These are phyloP conservation scores for Afroboletus lepidellus DNA, from an alignment of 1,284 basidiomycete genomes.

Conservation along the genomic window DNA sequence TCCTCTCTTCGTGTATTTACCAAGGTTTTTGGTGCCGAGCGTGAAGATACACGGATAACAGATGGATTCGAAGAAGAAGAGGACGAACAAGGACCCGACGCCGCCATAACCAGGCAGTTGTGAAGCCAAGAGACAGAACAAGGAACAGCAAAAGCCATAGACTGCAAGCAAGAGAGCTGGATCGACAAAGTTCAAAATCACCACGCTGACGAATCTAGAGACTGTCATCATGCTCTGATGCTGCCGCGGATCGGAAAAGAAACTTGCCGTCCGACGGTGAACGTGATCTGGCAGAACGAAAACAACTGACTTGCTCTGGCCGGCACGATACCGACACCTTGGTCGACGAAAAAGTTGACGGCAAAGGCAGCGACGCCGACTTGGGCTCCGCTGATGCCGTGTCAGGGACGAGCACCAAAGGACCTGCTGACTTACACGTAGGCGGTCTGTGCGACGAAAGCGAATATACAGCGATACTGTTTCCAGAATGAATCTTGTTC, in stretches of 20 bases:
- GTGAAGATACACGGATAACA: constrained; percentile 75
- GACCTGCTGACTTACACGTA: constrained; percentile 50
- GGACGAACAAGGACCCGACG: constrained; percentile 60
- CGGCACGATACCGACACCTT: constrained; percentile 55
- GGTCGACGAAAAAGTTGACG: constrained; percentile 67
- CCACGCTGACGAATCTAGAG: constrained; percentile 59
- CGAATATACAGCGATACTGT: constrained; percentile 71
- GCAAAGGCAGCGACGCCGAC: constrained; percentile 73
- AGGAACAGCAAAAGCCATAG: constrained; percentile 51
- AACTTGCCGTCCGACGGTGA: constrained; percentile 61
- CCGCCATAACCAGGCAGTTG: constrained; percentile 54
- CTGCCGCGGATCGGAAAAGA: neutral
- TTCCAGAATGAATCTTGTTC: constrained; percentile 64
- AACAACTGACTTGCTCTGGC: constrained; percentile 61
- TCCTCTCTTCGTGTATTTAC: constrained; percentile 66
- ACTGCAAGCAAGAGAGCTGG: constrained; percentile 60
- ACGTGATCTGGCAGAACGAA: constrained; percentile 72
- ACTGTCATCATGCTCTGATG: constrained; percentile 2
- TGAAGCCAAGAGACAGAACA: constrained; percentile 56
- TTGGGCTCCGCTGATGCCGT: constrained; percentile 57
- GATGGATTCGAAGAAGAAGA: constrained; percentile 80
- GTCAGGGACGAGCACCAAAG: neutral
- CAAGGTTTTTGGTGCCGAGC: constrained; percentile 68
- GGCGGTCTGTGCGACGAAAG: constrained; percentile 68
- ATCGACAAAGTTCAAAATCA: constrained; percentile 62